These are phyloP conservation scores for Coniella vitis DNA, from an alignment of 2,329 filamentous ascomycete genomes.

Conservation along the genomic window DNA sequence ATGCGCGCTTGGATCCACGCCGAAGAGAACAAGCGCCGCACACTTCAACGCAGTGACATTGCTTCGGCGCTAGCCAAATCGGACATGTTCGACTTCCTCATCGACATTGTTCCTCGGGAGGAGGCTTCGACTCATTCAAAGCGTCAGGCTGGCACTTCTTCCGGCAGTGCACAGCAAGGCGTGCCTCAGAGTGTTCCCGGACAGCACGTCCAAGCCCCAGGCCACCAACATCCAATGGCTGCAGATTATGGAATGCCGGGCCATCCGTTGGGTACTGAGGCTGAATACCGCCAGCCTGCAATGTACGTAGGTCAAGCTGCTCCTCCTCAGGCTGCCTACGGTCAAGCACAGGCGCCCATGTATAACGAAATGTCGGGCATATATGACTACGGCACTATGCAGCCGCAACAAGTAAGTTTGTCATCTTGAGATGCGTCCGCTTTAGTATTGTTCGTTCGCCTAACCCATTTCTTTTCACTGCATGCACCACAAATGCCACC, in stretches of 20 bases:
- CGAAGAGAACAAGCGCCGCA: constrained; percentile 96
- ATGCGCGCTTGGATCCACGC: constrained; percentile 99
- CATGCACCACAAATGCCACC: constrained; percentile 36
- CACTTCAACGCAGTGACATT: constrained; percentile 91
- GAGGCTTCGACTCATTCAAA: constrained; percentile 84
- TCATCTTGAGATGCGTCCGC: not conserved
- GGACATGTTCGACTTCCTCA: constrained; percentile 99
- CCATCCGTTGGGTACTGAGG: constrained; percentile 59
- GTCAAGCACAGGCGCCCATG: constrained; percentile 72
- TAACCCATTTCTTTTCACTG: constrained; percentile 16
- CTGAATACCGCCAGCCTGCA: constrained; percentile 73
- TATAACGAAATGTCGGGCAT: constrained; percentile 77
- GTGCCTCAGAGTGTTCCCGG: constrained; percentile 46
- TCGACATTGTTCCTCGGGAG: constrained; percentile 95
- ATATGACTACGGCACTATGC: constrained; percentile 76
- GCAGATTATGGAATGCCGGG: constrained; percentile 55
- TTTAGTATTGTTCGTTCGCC: constrained; percentile 2
- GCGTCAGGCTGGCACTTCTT: constrained; percentile 52
- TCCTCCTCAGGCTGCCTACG: constrained; percentile 64
- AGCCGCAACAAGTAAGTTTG: constrained; percentile 69
- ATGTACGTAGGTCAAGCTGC: constrained; percentile 82
- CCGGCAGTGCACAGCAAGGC: constrained; percentile 32
- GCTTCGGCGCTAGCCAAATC: constrained; percentile 93
- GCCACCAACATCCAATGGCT: constrained; percentile 53
- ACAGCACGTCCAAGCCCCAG: constrained; percentile 48